phyloP scores from a whole-genome alignment of 495 filamentous ascomycete species.

The Ramalina intermedia region DNA sequence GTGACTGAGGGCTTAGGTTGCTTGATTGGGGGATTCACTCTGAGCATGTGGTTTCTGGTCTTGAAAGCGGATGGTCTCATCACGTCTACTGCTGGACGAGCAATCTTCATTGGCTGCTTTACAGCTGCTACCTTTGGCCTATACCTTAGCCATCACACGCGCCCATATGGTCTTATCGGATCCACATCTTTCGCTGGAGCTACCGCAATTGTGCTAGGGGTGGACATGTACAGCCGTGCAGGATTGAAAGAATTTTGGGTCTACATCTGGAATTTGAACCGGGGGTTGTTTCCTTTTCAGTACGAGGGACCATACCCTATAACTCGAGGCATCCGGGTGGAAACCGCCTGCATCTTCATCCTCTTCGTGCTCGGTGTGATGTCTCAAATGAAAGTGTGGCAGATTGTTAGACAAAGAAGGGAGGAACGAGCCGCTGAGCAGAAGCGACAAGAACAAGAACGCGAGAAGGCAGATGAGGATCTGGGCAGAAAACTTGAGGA shows the following conservation, averaged over 20 bases:
- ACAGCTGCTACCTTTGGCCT: constrained; percentile 50
- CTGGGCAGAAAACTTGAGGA: constrained; percentile 54
- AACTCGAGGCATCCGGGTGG: constrained; percentile 73
- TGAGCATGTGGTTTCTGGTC: constrained; percentile 83
- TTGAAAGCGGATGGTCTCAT: constrained; percentile 67
- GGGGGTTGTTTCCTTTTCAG: constrained; percentile 59
- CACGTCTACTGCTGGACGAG: constrained; percentile 40
- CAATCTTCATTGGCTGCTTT: constrained; percentile 62
- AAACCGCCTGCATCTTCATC: constrained; percentile 65
- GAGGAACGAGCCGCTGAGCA: constrained; percentile 43
- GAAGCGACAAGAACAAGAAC: constrained; percentile 42
- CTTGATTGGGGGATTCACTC: constrained; percentile 71
- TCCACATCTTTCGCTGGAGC: constrained; percentile 70
- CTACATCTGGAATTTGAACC: constrained; percentile 81
- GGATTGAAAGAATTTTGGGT: constrained; percentile 94
- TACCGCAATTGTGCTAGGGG: constrained; percentile 62
- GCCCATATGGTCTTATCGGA: constrained; percentile 60
- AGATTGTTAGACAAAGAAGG: constrained; percentile 61
- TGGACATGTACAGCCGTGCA: constrained; percentile 82
- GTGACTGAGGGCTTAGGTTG: constrained; percentile 79
- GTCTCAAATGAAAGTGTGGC: constrained; percentile 80
- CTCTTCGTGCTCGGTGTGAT: constrained; percentile 60
- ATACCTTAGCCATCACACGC: constrained; percentile 67
- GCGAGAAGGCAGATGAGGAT: constrained; percentile 43
- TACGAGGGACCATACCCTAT: constrained; percentile 64